These are phyloP conservation scores for Cutaneotrichosporon cutaneum DNA, from an alignment of 1,284 basidiomycete species.

Conservation along the genomic window DNA sequence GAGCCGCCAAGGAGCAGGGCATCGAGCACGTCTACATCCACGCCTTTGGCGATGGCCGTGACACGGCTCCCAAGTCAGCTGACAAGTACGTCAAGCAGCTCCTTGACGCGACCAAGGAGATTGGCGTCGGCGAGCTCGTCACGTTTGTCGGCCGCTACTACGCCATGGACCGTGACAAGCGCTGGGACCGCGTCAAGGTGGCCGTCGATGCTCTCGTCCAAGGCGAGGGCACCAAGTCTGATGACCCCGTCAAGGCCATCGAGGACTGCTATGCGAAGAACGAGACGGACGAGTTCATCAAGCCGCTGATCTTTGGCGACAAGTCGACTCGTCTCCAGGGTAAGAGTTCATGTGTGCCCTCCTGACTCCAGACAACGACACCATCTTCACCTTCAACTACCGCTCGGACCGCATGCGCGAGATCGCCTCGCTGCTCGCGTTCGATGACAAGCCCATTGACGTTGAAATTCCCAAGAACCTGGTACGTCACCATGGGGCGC, in stretches of 20 bases:
- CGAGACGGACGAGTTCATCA: slow-evolving; percentile 87
- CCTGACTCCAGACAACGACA: slow-evolving; percentile 60
- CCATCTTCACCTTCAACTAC: slow-evolving; percentile 92
- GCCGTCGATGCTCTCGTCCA: slow-evolving; percentile 77
- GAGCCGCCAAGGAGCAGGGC: slow-evolving; percentile 77
- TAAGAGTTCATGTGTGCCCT: slow-evolving; percentile 34
- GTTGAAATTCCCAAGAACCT: slow-evolving; percentile 77
- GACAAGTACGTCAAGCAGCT: slow-evolving; percentile 71
- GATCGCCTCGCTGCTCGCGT: slow-evolving; percentile 72
- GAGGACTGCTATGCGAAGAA: slow-evolving; percentile 73
- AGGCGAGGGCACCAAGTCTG: slow-evolving; percentile 66
- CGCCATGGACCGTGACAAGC: slow-evolving; percentile 92
- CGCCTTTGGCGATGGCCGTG: slow-evolving; percentile 81
- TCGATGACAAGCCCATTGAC: slow-evolving; percentile 71
- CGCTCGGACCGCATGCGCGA: slow-evolving; percentile 91
- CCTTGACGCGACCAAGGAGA: slow-evolving; percentile 71
- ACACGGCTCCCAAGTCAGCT: slow-evolving; percentile 80
- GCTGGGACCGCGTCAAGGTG: slow-evolving; percentile 86
- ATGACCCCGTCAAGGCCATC: slow-evolving; percentile 66
- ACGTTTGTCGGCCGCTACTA: slow-evolving; percentile 86
- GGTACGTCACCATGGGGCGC: slow-evolving; percentile 53
- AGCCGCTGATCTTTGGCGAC: slow-evolving; percentile 82
- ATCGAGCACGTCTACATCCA: slow-evolving; percentile 83
- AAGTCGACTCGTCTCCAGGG: slow-evolving; percentile 76
- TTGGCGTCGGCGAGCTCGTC: slow-evolving; percentile 63